phyloP scores from a whole-genome alignment of 805 yeast genomes.

The Kazachstania martiniae region DNA sequence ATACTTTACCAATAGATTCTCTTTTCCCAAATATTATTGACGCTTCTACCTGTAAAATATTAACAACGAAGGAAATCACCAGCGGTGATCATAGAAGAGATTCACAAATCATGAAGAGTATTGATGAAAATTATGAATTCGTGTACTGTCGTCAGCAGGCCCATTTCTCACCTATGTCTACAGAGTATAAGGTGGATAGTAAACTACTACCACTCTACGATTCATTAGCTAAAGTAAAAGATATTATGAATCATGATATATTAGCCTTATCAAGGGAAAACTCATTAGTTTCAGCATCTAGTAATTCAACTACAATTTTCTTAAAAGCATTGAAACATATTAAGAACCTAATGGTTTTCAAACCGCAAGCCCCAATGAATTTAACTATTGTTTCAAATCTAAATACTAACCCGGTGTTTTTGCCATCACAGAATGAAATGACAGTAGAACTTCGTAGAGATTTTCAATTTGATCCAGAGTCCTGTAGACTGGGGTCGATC shows the following conservation, averaged over 20 bases:
- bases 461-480: constrained; percentile 32
- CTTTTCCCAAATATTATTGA: constrained; percentile 37
- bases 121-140: constrained; percentile 19
- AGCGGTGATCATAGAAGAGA: constrained; percentile 27
- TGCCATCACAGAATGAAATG: constrained; percentile 17
- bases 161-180: constrained; percentile 3
- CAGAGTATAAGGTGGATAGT: background rate
- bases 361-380: constrained; percentile 33
- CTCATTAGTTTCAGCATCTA: background rate
- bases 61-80: constrained; percentile 21
- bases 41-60: constrained; percentile 38
- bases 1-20: constrained; percentile 31
- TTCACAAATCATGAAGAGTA: constrained; percentile 30
- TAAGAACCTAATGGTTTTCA: constrained; percentile 32
- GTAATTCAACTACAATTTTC: constrained; percentile 20
- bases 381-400: constrained; percentile 4
- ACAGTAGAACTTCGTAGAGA: constrained; percentile 19
- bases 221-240: constrained; percentile 2
- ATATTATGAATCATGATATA: constrained; percentile 6
- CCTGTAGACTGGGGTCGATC: constrained; percentile 47
- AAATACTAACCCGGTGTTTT: constrained; percentile 5
- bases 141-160: constrained; percentile 28
- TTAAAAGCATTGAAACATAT: constrained; percentile 30
- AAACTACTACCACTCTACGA: constrained; percentile 5
- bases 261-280: background rate